These are phyloP conservation scores for Dunaliella salina DNA, from an alignment of 163 green algal species.

Conservation along the genomic window DNA sequence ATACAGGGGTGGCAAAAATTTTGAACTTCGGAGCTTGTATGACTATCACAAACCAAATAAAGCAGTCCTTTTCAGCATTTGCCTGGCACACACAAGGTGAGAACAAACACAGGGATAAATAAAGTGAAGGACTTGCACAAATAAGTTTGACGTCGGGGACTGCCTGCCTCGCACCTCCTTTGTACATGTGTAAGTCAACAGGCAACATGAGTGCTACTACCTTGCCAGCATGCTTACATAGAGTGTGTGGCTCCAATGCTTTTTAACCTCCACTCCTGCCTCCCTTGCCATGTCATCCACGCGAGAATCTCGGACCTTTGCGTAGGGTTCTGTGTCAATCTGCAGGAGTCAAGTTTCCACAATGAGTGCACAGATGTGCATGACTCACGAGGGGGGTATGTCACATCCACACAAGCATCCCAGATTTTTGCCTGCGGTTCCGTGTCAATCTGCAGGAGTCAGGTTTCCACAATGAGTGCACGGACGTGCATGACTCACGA, in stretches of 20 bases:
- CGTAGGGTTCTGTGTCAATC: conserved; percentile 87
- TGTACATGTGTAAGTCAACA: no score
- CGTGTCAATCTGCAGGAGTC: conserved; percentile 67
- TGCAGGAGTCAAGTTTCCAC: no score
- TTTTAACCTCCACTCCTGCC: conserved; percentile 54
- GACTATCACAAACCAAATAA: neutral
- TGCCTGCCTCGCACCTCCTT: no score
- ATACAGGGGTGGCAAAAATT: neutral
- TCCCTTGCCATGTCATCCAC: conserved; percentile 42
- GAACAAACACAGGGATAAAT: no score
- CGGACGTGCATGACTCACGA: no score
- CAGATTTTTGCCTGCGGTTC: conserved; percentile 80
- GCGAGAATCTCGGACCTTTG: conserved; percentile 51
- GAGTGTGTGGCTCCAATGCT: conserved; percentile 75
- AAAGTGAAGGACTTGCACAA: no score
- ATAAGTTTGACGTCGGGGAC: no score
- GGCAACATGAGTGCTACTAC: no score
- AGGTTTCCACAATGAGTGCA: no score
- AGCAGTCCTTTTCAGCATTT: neutral
- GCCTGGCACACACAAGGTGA: no score
- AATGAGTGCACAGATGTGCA: no score
- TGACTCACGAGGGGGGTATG: no score
- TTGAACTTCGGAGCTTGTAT: neutral
- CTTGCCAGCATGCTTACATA: conserved; percentile 54
- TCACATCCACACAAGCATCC: conserved; percentile 50